These are phyloP conservation scores for Pleurotus platypus DNA, from an alignment of 768 basidiomycete genomes.

Conservation along the genomic window DNA sequence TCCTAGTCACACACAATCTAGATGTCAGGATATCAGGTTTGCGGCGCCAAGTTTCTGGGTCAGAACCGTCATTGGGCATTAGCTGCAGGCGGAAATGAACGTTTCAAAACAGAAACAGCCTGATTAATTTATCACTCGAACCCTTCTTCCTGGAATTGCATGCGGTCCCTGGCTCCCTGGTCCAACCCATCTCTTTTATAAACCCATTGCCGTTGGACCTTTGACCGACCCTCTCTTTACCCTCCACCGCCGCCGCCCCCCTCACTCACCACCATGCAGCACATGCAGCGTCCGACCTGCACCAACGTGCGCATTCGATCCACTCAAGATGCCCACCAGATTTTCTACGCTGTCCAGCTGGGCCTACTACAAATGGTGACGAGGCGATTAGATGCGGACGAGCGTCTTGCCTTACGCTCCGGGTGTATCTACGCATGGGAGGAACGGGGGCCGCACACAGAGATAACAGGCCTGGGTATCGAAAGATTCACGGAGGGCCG, in stretches of 20 bases:
- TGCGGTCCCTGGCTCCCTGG: slow-evolving; percentile 6
- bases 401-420: slow-evolving; percentile 53
- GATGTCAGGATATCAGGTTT: slow-evolving; percentile 21
- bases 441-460: slow-evolving; percentile 66
- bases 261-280: slow-evolving; percentile 14
- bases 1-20: slow-evolving; percentile 30
- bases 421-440: slow-evolving; percentile 70
- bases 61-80: not conserved
- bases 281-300: slow-evolving; percentile 73
- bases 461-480: slow-evolving; percentile 76
- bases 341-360: slow-evolving; percentile 69
- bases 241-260: slow-evolving; percentile 4
- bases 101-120: slow-evolving; percentile 15
- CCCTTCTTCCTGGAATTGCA: slow-evolving; percentile 6
- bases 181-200: slow-evolving; percentile 7
- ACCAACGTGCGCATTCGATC: slow-evolving; percentile 72
- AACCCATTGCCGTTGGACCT: not conserved
- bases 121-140: slow-evolving; percentile 17
- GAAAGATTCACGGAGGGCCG: slow-evolving; percentile 85
- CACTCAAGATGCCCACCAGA: slow-evolving; percentile 74
- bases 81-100: slow-evolving; percentile 12
- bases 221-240: not conserved
- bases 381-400: slow-evolving; percentile 73
- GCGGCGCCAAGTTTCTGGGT: slow-evolving; percentile 11
- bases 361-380: slow-evolving; percentile 70